A percentile compares a stretch with the other conserved stretches of the same genome.
Evolutionary conservation across 2,329 filamentous ascomycete species (phyloP).

Genomic region (Penicillium olsonii): DNA sequence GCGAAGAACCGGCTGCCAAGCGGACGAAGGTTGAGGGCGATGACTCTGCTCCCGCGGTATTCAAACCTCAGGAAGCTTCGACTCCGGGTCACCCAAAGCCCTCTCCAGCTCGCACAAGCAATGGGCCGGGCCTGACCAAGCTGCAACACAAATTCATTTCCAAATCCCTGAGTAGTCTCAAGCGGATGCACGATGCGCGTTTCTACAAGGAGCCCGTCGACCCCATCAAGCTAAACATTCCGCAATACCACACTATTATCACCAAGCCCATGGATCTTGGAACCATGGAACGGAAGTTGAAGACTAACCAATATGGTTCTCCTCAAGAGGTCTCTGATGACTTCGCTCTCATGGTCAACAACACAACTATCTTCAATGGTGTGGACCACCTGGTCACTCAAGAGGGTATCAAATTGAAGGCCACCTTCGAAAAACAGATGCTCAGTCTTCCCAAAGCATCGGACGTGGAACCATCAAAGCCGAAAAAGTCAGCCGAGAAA

Average conservation of each 20-base stretch:
- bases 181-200: slow-evolving; percentile 79
- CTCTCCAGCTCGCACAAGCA: slow-evolving; percentile 13
- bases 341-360: slow-evolving; percentile 74
- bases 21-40: slow-evolving; percentile 71
- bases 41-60: slow-evolving; percentile 43
- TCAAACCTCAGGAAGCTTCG: slow-evolving; percentile 49
- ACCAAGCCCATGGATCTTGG: slow-evolving; percentile 80
- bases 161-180: slow-evolving; percentile 54
- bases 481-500: slow-evolving; percentile 47
- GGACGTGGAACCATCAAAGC: slow-evolving; percentile 64
- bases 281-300: slow-evolving; percentile 78
- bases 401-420: slow-evolving; percentile 63
- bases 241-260: slow-evolving; percentile 71
- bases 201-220: slow-evolving; percentile 79
- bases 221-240: slow-evolving; percentile 72
- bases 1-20: slow-evolving; percentile 70
- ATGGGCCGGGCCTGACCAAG: slow-evolving; percentile 38
- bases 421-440: slow-evolving; percentile 63
- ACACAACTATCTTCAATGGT: slow-evolving; percentile 82
- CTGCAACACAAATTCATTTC: slow-evolving; percentile 45
- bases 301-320: slow-evolving; percentile 66
- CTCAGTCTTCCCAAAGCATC: slow-evolving; percentile 59
- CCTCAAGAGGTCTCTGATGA: slow-evolving; percentile 75
- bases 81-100: slow-evolving; percentile 34
- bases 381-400: slow-evolving; percentile 70